These are phyloP conservation scores for Litsea cubeba DNA, from an alignment of 164 flowering plant species.

Conservation along the genomic window DNA sequence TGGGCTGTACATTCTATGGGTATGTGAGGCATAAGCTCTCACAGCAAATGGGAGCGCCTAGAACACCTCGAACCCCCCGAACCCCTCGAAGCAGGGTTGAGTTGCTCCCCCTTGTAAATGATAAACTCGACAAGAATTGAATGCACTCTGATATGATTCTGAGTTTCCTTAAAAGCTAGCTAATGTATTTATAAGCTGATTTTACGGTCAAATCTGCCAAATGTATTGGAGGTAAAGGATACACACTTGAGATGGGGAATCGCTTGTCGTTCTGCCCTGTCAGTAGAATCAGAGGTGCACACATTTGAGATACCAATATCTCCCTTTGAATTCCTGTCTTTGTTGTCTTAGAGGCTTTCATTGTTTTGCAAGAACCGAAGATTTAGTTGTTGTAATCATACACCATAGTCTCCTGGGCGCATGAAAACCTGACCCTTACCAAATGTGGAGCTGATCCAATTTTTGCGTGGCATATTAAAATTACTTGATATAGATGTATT, in stretches of 20 bases:
- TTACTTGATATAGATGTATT: too few species aligned
- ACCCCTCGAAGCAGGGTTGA: constrained; percentile 61
- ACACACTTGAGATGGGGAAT: not conserved
- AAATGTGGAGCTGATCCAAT: too few species aligned
- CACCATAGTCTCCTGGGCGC: too few species aligned
- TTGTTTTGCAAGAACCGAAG: not conserved
- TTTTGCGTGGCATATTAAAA: too few species aligned
- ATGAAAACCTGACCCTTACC: too few species aligned
- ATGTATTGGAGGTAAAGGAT: not conserved
- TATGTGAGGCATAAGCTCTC: constrained; percentile 84
- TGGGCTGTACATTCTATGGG: constrained; percentile 97
- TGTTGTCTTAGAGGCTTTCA: not conserved
- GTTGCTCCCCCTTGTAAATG: constrained; percentile 76
- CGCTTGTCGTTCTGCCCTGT: not conserved
- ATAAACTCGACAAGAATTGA: constrained; percentile 79
- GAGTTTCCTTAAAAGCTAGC: not conserved
- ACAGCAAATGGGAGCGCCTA: constrained; percentile 78
- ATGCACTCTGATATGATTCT: not conserved
- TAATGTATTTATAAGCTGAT: not conserved
- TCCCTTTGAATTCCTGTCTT: not conserved
- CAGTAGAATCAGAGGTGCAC: not conserved
- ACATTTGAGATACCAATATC: not conserved
- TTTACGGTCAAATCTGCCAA: not conserved
- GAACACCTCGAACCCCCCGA: constrained; percentile 46
- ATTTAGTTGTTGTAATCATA: not conserved